These are phyloP conservation scores for Polygonum maritimum DNA, from an alignment of 148 eudicot species.

Conservation along the genomic window DNA sequence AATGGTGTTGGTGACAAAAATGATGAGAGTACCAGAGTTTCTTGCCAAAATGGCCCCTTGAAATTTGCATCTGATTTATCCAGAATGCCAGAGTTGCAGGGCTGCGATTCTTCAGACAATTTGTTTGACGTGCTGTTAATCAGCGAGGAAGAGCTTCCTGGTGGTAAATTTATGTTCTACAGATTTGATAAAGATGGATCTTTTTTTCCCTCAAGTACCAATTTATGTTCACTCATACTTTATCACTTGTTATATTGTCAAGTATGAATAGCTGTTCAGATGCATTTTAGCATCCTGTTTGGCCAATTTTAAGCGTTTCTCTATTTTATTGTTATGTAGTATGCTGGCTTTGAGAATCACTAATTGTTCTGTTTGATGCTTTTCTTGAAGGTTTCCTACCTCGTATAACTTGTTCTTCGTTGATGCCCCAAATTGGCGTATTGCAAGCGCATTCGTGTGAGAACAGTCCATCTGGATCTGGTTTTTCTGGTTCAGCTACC, in stretches of 20 bases:
- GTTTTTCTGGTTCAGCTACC: conserved; percentile 12
- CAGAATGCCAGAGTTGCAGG: conserved; percentile 9
- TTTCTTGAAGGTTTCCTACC: background rate
- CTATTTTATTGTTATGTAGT: background rate
- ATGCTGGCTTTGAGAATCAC: background rate
- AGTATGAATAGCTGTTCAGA: no score
- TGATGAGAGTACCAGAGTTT: no score
- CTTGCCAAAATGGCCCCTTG: no score
- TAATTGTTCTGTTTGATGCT: background rate
- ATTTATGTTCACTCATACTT: background rate
- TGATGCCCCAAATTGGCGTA: conserved; percentile 16
- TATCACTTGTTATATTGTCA: no score
- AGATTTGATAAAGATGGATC: background rate
- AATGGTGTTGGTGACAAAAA: no score
- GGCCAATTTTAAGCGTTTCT: background rate
- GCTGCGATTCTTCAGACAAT: conserved; percentile 23
- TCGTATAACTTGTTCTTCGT: conserved; percentile 11
- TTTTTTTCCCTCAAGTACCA: background rate
- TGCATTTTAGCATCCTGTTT: no score
- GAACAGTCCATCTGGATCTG: no score
- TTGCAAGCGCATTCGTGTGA: background rate
- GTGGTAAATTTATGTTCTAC: conserved; percentile 33
- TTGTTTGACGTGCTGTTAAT: conserved; percentile 58
- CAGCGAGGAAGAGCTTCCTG: conserved; percentile 28
- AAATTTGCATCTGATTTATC: conserved; percentile 18